Base-by-base conservation (phyloP, 2,329 filamentous ascomycete genomes). In the Penicillium sclerotigenum region DNA sequence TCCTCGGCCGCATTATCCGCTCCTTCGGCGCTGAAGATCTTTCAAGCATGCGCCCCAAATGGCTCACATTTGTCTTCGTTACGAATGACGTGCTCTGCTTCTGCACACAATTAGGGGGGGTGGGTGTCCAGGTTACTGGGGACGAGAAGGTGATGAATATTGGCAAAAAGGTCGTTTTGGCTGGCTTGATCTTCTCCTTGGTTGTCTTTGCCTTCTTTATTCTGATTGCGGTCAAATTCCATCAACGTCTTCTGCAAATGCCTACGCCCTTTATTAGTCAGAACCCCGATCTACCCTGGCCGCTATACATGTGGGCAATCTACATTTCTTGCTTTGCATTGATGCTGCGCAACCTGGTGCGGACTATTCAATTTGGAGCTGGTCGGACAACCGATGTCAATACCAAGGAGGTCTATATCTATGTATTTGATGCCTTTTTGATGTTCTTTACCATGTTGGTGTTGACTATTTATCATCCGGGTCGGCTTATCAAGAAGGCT, bases 31-130 rank as follows among this genome's bases (percentile, higher is more conserved):
- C 72, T 2, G 72, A 78, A 42, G 42, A 67, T 5, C 64, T 70
- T 28, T 69, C 73, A 5, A 51, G 70, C 7, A 74, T 79, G 38
- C 65, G 65, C 0, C 54, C 62, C 0, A 68, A 65, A n/a, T 66
- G 70, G 59, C 59, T 78, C 7, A 79, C 76, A 2, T 69, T 64
- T 37, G 58, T 74, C 20, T 76, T 74, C 38, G 73, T 75, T 18
- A 43, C 66, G 9, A 73, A 71, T 24, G 74, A 75, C 29, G 51
- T 76, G 1, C 26, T 71, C 20, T 71, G 67, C 16, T 72, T 76
- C 53, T 36, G 66, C 16, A 67, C 69, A n/a, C 73, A 75, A 45
- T 51, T 72, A 3, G 68, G 53, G 0, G 73, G 73, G 18, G 66
- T 68, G 0, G 71, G 66, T 1, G 56, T 73, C 3, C 71, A 72